phyloP scores from a whole-genome alignment of 2,329 filamentous ascomycete genomes.

The Fusarium sp. region DNA sequence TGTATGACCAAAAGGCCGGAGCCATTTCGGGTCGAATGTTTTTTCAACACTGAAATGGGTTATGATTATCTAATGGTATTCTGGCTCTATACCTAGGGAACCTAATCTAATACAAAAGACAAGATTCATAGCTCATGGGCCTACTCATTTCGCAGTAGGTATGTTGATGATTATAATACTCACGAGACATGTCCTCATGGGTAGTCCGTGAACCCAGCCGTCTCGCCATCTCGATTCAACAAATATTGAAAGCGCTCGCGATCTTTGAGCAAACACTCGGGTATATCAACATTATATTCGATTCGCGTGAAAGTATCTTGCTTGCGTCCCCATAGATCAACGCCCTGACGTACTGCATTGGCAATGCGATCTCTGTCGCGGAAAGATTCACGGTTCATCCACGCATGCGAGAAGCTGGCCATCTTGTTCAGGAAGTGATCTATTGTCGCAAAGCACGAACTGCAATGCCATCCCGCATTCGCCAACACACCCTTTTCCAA shows the following conservation, averaged over 20 bases:
- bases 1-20: not conserved
- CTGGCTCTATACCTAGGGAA: not conserved
- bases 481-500: slow-evolving; percentile 59
- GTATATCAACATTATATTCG: slow-evolving; percentile 65
- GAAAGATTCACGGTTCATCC: slow-evolving; percentile 64
- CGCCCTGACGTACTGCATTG: slow-evolving; percentile 62
- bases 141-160: not conserved
- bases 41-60: not conserved
- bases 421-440: slow-evolving; percentile 68
- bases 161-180: not conserved
- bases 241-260: slow-evolving; percentile 59
- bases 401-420: slow-evolving; percentile 66
- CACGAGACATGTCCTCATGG: slow-evolving; percentile 38
- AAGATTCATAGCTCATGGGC: not conserved
- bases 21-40: not conserved
- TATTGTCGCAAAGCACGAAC: slow-evolving; percentile 69
- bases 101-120: not conserved
- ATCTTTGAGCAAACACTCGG: slow-evolving; percentile 58
- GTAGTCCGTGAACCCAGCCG: slow-evolving; percentile 63
- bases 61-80: slow-evolving; percentile 6
- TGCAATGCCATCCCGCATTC: slow-evolving; percentile 72
- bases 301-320: slow-evolving; percentile 62
- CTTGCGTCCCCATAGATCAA: slow-evolving; percentile 66
- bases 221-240: slow-evolving; percentile 59
- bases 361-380: slow-evolving; percentile 63